phyloP scores from a whole-genome alignment of 352 stramenopile species.

The Globisporangium takayamanum region DNA sequence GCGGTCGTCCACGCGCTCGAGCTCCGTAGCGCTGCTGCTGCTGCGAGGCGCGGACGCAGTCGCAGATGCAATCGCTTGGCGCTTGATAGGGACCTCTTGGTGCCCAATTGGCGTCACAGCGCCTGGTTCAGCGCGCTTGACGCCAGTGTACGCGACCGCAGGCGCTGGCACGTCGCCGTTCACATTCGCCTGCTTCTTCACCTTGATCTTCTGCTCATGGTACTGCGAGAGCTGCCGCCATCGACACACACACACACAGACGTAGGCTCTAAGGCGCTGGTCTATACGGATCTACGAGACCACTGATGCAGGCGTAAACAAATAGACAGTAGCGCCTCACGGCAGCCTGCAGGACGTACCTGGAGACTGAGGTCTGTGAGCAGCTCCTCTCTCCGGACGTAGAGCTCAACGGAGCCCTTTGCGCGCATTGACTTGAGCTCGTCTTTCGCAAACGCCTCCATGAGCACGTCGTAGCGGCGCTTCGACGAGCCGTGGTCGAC shows the following conservation, averaged over 20 bases:
- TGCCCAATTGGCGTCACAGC: background rate
- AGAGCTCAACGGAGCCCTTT: constrained; percentile 11
- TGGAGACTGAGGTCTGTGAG: constrained; percentile 13
- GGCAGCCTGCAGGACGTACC: background rate
- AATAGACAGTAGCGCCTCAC: background rate
- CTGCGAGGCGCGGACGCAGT: background rate
- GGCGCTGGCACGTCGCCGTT: background rate
- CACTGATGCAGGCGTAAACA: background rate
- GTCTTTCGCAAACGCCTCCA: constrained; percentile 13
- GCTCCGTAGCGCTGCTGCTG: background rate
- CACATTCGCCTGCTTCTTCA: constrained; percentile 5
- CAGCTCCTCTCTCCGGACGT: constrained; percentile 11
- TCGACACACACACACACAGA: background rate
- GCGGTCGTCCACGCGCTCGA: constrained; percentile 5
- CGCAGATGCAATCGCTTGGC: background rate
- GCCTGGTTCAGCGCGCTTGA: background rate
- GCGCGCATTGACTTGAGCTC: constrained; percentile 16
- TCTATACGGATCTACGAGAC: background rate
- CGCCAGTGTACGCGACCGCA: background rate
- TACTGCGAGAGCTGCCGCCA: constrained; percentile 8
- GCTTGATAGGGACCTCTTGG: background rate
- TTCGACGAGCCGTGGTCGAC: constrained; percentile 13
- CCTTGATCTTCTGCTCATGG: constrained; percentile 12
- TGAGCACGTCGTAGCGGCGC: constrained; percentile 12
- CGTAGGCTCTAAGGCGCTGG: too few species aligned